A percentile compares a stretch with the other conserved stretches of the same genome.
phyloP scores from a whole-genome alignment of 2,329 filamentous ascomycete species.

The Chalara sp. region DNA sequence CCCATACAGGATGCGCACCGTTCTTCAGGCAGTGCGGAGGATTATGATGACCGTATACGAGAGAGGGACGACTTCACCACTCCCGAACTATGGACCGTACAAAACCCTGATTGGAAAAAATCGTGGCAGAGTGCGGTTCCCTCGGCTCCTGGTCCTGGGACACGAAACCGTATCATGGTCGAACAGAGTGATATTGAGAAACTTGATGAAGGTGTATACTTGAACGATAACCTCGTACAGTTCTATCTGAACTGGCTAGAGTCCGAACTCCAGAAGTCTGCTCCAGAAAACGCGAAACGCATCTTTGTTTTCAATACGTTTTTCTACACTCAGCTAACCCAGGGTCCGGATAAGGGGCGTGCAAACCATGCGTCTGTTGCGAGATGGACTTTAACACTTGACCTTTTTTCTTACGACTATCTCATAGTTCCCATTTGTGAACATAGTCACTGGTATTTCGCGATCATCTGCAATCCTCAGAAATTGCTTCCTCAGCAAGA shows the following conservation, averaged over 20 bases:
- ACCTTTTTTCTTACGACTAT: conserved; percentile 81
- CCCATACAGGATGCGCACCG: background rate
- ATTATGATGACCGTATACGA: background rate
- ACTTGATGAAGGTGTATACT: conserved; percentile 75
- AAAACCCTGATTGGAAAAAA: conserved; percentile 44
- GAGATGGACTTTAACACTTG: conserved; percentile 79
- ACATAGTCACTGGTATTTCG: conserved; percentile 83
- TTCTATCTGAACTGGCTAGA: conserved; percentile 80
- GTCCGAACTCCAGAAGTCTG: conserved; percentile 45
- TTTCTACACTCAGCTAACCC: conserved; percentile 76
- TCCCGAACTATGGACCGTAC: conserved; percentile 40
- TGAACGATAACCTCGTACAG: conserved; percentile 89
- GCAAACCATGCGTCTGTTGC: conserved; percentile 84
- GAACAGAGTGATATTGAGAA: conserved; percentile 67
- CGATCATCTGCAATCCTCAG: conserved; percentile 85
- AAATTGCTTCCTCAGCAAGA: conserved; percentile 39
- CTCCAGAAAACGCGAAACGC: conserved; percentile 50
- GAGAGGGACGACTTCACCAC: conserved; percentile 10
- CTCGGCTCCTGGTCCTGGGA: conserved; percentile 46
- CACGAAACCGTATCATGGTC: conserved; percentile 55
- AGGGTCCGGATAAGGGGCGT: conserved; percentile 44
- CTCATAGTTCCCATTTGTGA: conserved; percentile 91
- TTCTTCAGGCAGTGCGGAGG: background rate
- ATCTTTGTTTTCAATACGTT: conserved; percentile 91
- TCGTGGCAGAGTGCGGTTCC: conserved; percentile 52